Evolutionary conservation across 1,284 basidiomycete species (phyloP), one percentile per base, ranked within the genome.

Genomic region (Ustilago shanxiensis): DNA sequence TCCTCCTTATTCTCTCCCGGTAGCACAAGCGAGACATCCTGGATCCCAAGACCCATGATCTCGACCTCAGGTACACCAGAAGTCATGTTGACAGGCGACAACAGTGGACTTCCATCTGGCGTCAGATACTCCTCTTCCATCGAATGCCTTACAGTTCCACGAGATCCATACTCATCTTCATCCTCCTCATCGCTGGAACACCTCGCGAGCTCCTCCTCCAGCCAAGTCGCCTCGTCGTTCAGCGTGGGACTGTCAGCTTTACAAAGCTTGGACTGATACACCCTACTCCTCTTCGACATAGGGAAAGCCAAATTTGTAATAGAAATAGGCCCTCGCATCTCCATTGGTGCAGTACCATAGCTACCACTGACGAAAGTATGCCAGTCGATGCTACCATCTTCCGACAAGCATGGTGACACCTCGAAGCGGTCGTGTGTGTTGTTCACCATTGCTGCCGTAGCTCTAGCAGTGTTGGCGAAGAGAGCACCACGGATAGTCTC

Each of bases 181-280:
- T 66, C 67, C 24, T 71, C 67, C 24, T 69, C 60, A 10, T 70
- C 68, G 49, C 58, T 60, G 55, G 65, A 68, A 61, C 65, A 71
- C 9, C 65, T 33, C 8, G 74, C 74, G 3, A 77, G 62, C 57
- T 77, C 74, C 50, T 72, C 61, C 53, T 77, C 69, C n/a, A 72
- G 62, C 74, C 74, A 77, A 2, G 68, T 67, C 2, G 68, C 69
- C 47, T 77, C 58, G 37, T 72, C 66, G 52, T 72, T 67, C 31
- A 77, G 57, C 1, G 72, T 75, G 3, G 72, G 72, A 14, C 72
- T 75, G 57, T 75, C 67, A 18, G 66, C 41, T 33, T 69, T 74
- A 62, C 52, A 54, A 26, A 74, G 62, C 51, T 65, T 69, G n/a
- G 62, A 62, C 54, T 65, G 6, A 24, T 68, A 66, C n/a, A 35